These are phyloP conservation scores for Melaleuca quinquenervia DNA, from an alignment of 345 rosid genomes.

Conservation along the genomic window DNA sequence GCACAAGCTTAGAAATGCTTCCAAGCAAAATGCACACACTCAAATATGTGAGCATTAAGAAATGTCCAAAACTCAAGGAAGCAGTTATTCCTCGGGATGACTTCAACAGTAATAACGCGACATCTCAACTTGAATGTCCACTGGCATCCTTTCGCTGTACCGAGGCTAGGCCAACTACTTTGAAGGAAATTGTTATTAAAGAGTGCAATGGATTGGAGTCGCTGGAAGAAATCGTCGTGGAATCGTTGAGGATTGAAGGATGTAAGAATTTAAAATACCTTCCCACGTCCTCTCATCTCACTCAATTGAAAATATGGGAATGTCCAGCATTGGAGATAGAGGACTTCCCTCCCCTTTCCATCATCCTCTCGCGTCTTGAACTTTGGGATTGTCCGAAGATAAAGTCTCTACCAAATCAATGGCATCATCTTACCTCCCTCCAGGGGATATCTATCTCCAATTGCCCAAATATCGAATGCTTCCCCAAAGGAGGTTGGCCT, in stretches of 20 bases:
- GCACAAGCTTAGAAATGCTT: neutral
- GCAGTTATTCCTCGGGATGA: neutral
- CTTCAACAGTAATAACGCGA: rapidly evolving
- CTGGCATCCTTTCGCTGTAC: no score
- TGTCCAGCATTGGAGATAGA: neutral
- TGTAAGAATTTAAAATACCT: rapidly evolving
- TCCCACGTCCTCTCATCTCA: neutral
- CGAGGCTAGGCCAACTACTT: neutral
- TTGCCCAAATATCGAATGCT: neutral
- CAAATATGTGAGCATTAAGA: neutral
- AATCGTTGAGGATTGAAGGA: rapidly evolving
- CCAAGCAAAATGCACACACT: neutral
- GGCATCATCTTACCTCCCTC: neutral
- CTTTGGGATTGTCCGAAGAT: no score
- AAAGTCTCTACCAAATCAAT: neutral
- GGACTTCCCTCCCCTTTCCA: no score
- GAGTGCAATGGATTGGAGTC: neutral
- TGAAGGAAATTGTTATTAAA: neutral
- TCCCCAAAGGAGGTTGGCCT: neutral
- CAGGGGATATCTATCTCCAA: rapidly evolving
- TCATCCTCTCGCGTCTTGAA: no score
- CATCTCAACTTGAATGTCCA: neutral
- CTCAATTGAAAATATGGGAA: rapidly evolving
- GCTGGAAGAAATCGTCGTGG: neutral
- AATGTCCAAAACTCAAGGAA: neutral